These are phyloP conservation scores for Agaricus sinodeliciosus DNA, from an alignment of 768 basidiomycete genomes.

Conservation along the genomic window DNA sequence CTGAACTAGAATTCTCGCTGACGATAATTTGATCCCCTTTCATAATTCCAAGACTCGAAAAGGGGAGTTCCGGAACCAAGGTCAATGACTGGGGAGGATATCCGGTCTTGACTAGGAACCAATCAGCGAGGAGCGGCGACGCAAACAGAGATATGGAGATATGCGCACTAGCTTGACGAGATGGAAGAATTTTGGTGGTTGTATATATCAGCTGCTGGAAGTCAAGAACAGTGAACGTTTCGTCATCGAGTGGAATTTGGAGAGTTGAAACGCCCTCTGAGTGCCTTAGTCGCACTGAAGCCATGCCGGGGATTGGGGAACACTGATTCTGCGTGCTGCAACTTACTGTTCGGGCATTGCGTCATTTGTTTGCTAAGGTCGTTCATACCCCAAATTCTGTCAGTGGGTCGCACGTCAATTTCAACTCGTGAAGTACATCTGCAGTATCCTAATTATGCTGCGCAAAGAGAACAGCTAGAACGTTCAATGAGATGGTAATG, in stretches of 20 bases:
- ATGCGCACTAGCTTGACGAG: conserved; percentile 72
- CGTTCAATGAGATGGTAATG: not conserved
- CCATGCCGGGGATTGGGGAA: conserved; percentile 35
- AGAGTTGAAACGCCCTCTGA: conserved; percentile 80
- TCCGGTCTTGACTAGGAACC: conserved; percentile 60
- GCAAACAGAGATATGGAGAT: not conserved
- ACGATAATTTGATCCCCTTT: conserved; percentile 87
- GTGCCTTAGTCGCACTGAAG: conserved; percentile 73
- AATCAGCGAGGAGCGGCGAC: not conserved
- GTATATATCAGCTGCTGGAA: conserved; percentile 68
- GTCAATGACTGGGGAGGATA: conserved; percentile 79
- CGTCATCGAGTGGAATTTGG: conserved; percentile 50
- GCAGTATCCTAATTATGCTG: no score
- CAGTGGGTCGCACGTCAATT: not conserved
- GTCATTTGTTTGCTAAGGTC: conserved; percentile 3
- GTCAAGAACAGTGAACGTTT: conserved; percentile 59
- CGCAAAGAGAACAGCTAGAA: not conserved
- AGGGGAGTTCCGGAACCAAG: conserved; percentile 63
- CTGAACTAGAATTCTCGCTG: conserved; percentile 11
- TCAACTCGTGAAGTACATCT: not conserved
- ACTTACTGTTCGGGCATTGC: not conserved
- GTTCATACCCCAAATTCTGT: not conserved
- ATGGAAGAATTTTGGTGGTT: conserved; percentile 63
- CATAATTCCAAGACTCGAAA: conserved; percentile 71
- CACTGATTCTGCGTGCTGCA: not conserved